These are phyloP conservation scores for Penicillium brasilianum DNA, from an alignment of 2,329 filamentous ascomycete species.

Conservation along the genomic window DNA sequence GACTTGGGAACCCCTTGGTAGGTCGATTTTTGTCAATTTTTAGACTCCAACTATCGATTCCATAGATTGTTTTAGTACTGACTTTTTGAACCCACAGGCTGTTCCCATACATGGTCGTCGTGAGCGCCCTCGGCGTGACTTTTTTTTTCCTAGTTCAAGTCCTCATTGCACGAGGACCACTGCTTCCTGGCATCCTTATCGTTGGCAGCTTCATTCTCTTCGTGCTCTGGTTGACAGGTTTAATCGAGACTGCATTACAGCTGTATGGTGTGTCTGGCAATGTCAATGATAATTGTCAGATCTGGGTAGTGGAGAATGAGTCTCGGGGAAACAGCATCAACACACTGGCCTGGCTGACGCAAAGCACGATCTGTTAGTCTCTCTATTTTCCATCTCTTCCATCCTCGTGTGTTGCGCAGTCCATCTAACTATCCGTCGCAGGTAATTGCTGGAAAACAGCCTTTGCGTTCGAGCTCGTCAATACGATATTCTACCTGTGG, in stretches of 20 bases:
- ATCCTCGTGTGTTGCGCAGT: too few species aligned
- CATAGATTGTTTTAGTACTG: conserved; percentile 1
- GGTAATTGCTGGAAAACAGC: conserved; percentile 66
- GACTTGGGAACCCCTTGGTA: conserved; percentile 65
- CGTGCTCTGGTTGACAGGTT: conserved; percentile 64
- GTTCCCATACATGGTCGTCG: conserved; percentile 67
- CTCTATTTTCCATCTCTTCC: background rate
- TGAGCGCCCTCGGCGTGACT: conserved; percentile 60
- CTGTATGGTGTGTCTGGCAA: conserved; percentile 62
- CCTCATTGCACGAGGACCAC: conserved; percentile 60
- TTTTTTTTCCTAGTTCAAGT: conserved; percentile 64
- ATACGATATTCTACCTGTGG: conserved; percentile 67
- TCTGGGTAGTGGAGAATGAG: conserved; percentile 57
- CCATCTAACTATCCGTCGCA: conserved; percentile 32
- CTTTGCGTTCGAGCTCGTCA: conserved; percentile 68
- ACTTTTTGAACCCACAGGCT: conserved; percentile 53
- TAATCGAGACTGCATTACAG: conserved; percentile 68
- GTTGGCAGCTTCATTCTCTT: conserved; percentile 66
- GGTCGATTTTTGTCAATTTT: conserved; percentile 20
- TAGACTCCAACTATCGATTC: background rate
- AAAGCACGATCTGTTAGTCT: conserved; percentile 64
- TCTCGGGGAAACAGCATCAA: conserved; percentile 56
- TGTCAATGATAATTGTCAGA: conserved; percentile 64
- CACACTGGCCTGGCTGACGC: conserved; percentile 67
- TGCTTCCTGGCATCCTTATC: conserved; percentile 65